phyloP scores from a whole-genome alignment of 306 rosid genomes.

The Sophora flavescens region DNA sequence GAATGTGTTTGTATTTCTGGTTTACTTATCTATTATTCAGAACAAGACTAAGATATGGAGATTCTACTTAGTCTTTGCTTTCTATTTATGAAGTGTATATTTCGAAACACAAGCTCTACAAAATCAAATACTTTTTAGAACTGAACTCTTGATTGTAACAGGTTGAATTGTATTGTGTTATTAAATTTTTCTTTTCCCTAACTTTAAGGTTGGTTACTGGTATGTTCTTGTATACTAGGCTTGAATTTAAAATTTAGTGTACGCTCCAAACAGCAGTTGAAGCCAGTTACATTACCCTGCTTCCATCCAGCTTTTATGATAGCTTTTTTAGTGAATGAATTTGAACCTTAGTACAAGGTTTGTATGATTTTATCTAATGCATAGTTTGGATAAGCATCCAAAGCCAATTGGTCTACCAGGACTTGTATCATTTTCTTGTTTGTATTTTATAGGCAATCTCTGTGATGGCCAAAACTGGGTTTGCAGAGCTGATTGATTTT shows the following conservation, averaged over 20 bases:
- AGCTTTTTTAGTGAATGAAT: slow-evolving; percentile 11
- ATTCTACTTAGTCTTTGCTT: neutral
- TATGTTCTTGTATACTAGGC: neutral
- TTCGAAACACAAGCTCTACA: slow-evolving; percentile 18
- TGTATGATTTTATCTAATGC: neutral
- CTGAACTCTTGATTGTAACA: neutral
- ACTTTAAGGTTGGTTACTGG: neutral
- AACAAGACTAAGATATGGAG: slow-evolving; percentile 19
- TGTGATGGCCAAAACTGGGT: slow-evolving; percentile 92
- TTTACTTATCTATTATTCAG: slow-evolving; percentile 16
- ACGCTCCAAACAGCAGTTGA: neutral
- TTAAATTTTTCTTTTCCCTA: neutral
- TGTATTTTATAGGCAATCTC: slow-evolving; percentile 83
- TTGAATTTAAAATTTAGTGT: slow-evolving; percentile 1
- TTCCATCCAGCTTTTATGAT: slow-evolving; percentile 20
- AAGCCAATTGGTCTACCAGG: slow-evolving; percentile 7
- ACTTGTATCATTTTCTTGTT: slow-evolving; percentile 15
- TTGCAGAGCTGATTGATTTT: slow-evolving; percentile 96
- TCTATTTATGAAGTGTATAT: slow-evolving; percentile 19
- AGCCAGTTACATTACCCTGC: neutral
- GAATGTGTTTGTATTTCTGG: slow-evolving; percentile 6
- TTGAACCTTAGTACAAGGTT: neutral
- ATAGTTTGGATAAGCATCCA: neutral
- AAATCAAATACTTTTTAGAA: neutral
- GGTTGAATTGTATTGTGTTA: slow-evolving; percentile 1